phyloP scores from a whole-genome alignment of 371 early-diverging fungal genomes.

The Haplosporangium sp. region DNA sequence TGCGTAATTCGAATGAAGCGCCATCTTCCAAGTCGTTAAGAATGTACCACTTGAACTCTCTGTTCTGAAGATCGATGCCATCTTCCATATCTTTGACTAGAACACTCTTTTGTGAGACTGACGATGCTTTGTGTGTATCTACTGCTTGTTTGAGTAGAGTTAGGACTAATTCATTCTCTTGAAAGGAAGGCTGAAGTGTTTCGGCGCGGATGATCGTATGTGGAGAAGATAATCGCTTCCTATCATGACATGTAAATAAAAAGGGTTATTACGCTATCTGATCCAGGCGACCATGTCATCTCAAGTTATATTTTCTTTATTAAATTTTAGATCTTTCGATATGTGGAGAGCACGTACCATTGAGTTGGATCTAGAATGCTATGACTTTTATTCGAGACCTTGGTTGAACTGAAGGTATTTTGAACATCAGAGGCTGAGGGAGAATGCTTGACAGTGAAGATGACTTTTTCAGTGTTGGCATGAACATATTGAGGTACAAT shows the following conservation, averaged over 20 bases:
- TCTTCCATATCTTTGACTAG: conserved; percentile 3
- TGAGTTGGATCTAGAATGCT: conserved; percentile 13
- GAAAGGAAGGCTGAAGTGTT: conserved; percentile 25
- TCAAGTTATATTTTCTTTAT: not conserved
- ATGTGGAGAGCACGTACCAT: conserved; percentile 10
- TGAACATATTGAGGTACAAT: not conserved
- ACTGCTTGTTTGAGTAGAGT: not conserved
- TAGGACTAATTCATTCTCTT: conserved; percentile 15
- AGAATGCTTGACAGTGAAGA: conserved; percentile 30
- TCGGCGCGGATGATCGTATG: conserved; percentile 37
- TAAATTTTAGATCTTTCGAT: not conserved
- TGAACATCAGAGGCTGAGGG: not conserved
- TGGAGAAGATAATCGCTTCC: conserved; percentile 34
- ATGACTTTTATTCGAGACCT: not conserved
- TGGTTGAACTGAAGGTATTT: not conserved
- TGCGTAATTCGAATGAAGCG: conserved; percentile 36
- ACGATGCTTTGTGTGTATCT: not conserved
- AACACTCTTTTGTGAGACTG: not conserved
- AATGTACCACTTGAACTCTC: conserved; percentile 45
- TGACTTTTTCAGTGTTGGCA: conserved; percentile 50
- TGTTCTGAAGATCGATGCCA: conserved; percentile 16
- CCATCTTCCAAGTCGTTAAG: conserved; percentile 27
- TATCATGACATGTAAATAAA: not conserved
- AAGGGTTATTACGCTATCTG: not conserved
- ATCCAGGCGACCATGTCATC: not conserved